phyloP scores from a whole-genome alignment of 768 basidiomycete genomes.

The Suillus discolor region DNA sequence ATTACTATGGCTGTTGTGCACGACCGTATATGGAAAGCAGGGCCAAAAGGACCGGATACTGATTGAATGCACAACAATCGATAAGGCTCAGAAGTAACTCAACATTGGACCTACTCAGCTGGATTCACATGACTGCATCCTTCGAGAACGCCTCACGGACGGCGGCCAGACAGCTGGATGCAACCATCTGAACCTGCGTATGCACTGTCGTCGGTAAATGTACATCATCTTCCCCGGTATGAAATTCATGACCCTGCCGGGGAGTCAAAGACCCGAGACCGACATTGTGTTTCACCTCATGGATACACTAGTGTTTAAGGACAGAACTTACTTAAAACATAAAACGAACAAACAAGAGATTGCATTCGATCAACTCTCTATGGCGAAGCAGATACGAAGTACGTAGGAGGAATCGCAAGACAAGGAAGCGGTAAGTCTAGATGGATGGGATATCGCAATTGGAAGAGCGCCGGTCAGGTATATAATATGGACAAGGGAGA shows the following conservation, averaged over 20 bases:
- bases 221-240: neutral
- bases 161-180: neutral
- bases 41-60: neutral
- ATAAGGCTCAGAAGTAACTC: neutral
- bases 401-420: conserved; percentile 18
- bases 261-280: neutral
- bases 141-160: neutral
- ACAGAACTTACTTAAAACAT: neutral
- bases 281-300: neutral
- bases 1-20: neutral
- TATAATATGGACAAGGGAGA: conserved; percentile 5
- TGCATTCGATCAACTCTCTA: neutral
- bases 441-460: conserved; percentile 13
- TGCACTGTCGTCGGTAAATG: neutral
- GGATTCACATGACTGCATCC: neutral
- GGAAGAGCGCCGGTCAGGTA: conserved; percentile 9
- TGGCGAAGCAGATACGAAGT: conserved; percentile 1
- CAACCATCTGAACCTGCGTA: neutral
- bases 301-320: neutral
- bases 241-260: neutral
- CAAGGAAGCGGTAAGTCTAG: conserved; percentile 27
- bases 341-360: neutral
- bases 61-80: neutral
- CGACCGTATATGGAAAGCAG: neutral
- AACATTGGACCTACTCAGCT: neutral